Evolutionary conservation across 805 yeast genomes (phyloP), one percentile per base, ranked within the genome.

Genomic region (Cyberlindnera xishuangbannaensis): DNA sequence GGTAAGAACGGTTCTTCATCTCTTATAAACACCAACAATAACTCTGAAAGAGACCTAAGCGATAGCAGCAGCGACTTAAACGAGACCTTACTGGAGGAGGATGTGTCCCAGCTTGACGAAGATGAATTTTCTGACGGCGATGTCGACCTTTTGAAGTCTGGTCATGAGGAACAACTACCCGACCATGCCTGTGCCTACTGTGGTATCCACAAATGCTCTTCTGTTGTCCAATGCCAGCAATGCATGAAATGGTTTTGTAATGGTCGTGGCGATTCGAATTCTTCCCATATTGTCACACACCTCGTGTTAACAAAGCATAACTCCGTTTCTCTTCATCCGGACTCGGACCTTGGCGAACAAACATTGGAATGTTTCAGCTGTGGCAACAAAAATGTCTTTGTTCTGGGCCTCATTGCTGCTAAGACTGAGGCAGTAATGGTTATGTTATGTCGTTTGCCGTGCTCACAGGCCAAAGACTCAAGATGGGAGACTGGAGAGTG

Each of bases 221-320:
- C 80, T 30, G 82, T 86, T 11, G 82, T 83, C 26, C 76, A 79
- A 45, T 88, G 97, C 62, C 72, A 73, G 38, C 65, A 69, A 6
- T 88, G 96, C 58, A 59, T 73, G 45, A 79, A 77, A 53, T 88
- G 96, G 96, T 88, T 88, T 55, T 88, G 97, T 63, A 88, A 88
- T 53, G 71, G 83, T 11, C 74, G 75, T 36, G 67, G 72, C 15
- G 64, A 60, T 30, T 59, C 73, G n/a, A 33, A 29, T 10, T 61
- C 72, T 9, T 73, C 83, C 12, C 97, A 88, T 55, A 83, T 88
- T 12, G 77, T 88, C 14, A 83, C 83, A 13, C 97, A 88, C 58
- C 61, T 87, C 53, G 94, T 86, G 18, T 61, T 83, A 45, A 73
- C 95, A 1, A 75, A 79, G 41, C 97, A 88, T 55, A 77, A 78